These are phyloP conservation scores for Fusarium xylarioides DNA, from an alignment of 2,329 filamentous ascomycete genomes.

Conservation along the genomic window DNA sequence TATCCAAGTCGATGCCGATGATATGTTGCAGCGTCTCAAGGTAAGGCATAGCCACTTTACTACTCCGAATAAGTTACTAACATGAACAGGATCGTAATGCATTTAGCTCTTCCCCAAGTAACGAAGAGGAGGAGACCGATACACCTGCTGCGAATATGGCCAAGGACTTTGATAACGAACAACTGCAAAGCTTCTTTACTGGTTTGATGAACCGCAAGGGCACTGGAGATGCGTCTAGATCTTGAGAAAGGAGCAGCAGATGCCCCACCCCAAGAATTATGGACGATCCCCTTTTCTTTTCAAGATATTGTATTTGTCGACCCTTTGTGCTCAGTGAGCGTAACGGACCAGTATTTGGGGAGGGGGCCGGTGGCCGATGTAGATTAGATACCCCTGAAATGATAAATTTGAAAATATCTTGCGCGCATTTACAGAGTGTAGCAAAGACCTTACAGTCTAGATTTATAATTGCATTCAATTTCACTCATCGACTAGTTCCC, in stretches of 20 bases:
- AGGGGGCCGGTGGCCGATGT: constrained; percentile 41
- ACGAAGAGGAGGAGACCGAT: constrained; percentile 50
- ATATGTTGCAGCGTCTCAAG: constrained; percentile 88
- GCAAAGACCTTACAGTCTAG: not conserved
- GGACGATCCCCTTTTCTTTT: not conserved
- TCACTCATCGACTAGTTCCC: not conserved
- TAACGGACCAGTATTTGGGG: constrained; percentile 16
- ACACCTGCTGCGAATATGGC: constrained; percentile 54
- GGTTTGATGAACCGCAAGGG: constrained; percentile 66
- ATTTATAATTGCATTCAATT: not conserved
- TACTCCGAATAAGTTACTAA: constrained; percentile 27
- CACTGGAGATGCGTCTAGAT: constrained; percentile 27
- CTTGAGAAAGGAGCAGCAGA: constrained; percentile 7
- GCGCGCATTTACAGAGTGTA: not conserved
- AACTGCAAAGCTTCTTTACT: constrained; percentile 67
- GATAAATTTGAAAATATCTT: constrained; percentile 34
- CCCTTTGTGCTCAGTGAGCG: constrained; percentile 3
- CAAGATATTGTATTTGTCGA: constrained; percentile 4
- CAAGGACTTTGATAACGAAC: constrained; percentile 61
- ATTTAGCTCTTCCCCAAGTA: constrained; percentile 58
- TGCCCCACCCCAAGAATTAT: not conserved
- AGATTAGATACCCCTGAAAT: constrained; percentile 56
- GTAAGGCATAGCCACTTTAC: constrained; percentile 55
- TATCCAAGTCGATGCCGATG: constrained; percentile 94
- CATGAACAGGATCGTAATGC: constrained; percentile 63